Conservation (phyloP, 2,329 filamentous ascomycete species). For the Xylaria sp. region DNA sequence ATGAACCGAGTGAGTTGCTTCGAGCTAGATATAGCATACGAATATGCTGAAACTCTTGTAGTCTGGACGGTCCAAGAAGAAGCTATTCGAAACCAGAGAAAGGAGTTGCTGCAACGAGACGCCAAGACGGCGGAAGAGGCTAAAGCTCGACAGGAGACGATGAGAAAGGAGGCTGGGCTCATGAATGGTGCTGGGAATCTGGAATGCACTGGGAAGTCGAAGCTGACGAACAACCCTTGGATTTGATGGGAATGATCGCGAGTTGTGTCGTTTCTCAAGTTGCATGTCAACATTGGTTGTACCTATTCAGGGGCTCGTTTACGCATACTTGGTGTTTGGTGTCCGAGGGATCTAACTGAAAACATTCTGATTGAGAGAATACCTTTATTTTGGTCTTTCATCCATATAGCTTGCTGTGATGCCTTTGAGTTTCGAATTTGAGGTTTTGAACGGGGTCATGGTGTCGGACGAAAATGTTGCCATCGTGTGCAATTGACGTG, state of each 20-base stretch:
- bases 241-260: neutral
- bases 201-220: constrained; percentile 12
- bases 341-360: too few relatives aligned
- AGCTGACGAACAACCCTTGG: constrained; percentile 5
- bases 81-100: constrained; percentile 33
- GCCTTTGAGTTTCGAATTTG: too few relatives aligned
- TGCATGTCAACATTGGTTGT: neutral
- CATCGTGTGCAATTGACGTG: too few relatives aligned
- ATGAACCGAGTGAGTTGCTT: constrained; percentile 67
- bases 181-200: constrained; percentile 5
- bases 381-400: too few relatives aligned
- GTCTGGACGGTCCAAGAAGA: constrained; percentile 43
- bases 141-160: constrained; percentile 37
- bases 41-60: constrained; percentile 15
- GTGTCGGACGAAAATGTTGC: too few relatives aligned
- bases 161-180: constrained; percentile 35
- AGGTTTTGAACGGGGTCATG: too few relatives aligned
- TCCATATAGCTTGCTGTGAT: too few relatives aligned
- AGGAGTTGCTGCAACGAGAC: constrained; percentile 34
- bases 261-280: neutral
- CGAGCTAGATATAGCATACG: too few relatives aligned
- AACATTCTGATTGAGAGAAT: too few relatives aligned
- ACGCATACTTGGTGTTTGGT: neutral
- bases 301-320: neutral
- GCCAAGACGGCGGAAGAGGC: constrained; percentile 35